Evolutionary conservation across 148 eudicot species (phyloP).

Genomic region (Heliosperma pusillum): DNA sequence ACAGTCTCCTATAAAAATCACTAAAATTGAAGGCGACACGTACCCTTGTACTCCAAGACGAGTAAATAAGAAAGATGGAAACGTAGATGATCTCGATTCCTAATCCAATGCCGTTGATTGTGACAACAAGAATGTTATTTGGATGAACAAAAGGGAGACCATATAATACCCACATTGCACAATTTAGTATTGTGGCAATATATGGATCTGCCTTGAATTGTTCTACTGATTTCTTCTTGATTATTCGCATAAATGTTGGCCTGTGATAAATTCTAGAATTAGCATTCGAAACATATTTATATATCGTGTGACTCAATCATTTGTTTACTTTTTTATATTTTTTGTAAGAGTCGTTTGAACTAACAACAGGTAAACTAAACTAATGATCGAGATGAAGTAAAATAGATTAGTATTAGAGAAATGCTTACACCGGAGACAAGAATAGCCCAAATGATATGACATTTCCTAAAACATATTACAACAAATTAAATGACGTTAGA

Average conservation of each 20-base stretch:
- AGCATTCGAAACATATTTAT: not conserved
- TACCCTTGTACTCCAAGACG: slow-evolving; percentile 23
- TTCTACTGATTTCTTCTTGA: slow-evolving; percentile 56
- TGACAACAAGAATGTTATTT: slow-evolving; percentile 57
- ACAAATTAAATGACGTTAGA: not conserved
- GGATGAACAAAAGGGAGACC: slow-evolving; percentile 74
- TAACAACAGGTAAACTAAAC: too few relatives aligned
- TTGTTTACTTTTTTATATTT: too few relatives aligned
- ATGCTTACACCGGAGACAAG: slow-evolving; percentile 51
- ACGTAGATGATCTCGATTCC: slow-evolving; percentile 47
- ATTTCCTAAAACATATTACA: slow-evolving; percentile 45
- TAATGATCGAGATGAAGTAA: too few relatives aligned
- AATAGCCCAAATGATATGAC: slow-evolving; percentile 57
- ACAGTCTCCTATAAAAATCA: not conserved
- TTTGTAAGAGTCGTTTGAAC: too few relatives aligned
- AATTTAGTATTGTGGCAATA: slow-evolving; percentile 60
- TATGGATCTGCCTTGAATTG: slow-evolving; percentile 69
- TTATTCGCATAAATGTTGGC: slow-evolving; percentile 54
- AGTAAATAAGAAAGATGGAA: slow-evolving; percentile 47
- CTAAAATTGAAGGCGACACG: not conserved
- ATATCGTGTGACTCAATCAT: too few relatives aligned
- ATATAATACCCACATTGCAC: slow-evolving; percentile 78
- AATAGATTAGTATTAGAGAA: not conserved
- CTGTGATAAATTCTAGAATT: slow-evolving; percentile 30
- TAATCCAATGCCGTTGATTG: slow-evolving; percentile 64